phyloP scores from a whole-genome alignment of 1,284 basidiomycete genomes.

The Puccinia brachypodii region DNA sequence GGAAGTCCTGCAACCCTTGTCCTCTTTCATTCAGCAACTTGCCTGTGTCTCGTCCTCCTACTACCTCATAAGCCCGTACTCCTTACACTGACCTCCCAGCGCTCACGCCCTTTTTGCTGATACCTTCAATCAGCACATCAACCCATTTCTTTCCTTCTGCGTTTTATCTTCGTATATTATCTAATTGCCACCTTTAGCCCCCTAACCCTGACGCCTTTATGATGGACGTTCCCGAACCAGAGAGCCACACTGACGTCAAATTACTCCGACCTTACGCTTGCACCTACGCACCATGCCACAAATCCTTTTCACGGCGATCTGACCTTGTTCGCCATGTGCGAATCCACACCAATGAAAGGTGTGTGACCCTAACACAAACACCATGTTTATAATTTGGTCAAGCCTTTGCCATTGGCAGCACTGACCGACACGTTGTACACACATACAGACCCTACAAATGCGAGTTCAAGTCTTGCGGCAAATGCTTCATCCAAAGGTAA shows the following conservation, averaged over 20 bases:
- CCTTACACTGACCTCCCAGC: constrained; percentile 30
- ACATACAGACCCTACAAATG: constrained; percentile 51
- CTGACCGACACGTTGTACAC: constrained; percentile 5
- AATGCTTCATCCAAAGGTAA: constrained; percentile 55
- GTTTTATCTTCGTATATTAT: constrained; percentile 21
- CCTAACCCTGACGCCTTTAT: constrained; percentile 13
- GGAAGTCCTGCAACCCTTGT: constrained; percentile 13
- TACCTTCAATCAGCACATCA: constrained; percentile 30
- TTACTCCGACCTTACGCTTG: constrained; percentile 57
- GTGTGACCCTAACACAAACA: constrained; percentile 10
- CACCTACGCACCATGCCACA: constrained; percentile 58
- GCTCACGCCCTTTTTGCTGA: constrained; percentile 30
- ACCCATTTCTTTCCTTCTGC: constrained; percentile 19
- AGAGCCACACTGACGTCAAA: constrained; percentile 35
- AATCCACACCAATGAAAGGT: constrained; percentile 59
- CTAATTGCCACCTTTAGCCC: constrained; percentile 22
- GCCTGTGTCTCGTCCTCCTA: not conserved
- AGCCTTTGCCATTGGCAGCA: not conserved
- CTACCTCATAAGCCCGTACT: constrained; percentile 30
- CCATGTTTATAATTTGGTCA: not conserved
- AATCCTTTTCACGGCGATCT: constrained; percentile 60
- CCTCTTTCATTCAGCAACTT: not conserved
- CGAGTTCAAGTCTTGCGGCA: constrained; percentile 51
- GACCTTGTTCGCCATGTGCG: constrained; percentile 61
- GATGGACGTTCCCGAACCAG: constrained; percentile 29